phyloP scores from a whole-genome alignment of 1,139 yeast species.

The Chernovozyma aurita region DNA sequence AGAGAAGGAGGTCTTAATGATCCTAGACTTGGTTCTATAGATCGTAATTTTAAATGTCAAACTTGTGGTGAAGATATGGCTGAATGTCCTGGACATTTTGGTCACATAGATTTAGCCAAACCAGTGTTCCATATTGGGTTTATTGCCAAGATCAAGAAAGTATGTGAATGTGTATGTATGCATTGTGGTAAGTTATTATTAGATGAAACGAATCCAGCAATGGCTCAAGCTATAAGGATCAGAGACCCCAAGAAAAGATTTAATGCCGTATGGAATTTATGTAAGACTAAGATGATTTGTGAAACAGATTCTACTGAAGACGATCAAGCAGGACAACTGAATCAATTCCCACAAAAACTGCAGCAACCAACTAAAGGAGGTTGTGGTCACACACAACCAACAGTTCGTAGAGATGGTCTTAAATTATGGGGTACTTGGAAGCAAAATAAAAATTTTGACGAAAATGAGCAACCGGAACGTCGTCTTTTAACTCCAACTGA shows the following conservation, averaged over 20 bases:
- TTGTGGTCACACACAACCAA: constrained; percentile 96
- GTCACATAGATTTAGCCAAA: constrained; percentile 95
- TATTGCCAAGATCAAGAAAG: constrained; percentile 88
- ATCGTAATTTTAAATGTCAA: constrained; percentile 94
- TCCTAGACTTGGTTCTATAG: constrained; percentile 95
- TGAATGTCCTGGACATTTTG: constrained; percentile 99
- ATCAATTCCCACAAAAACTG: no score
- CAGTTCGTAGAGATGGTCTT: constrained; percentile 91
- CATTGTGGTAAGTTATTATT: constrained; percentile 93
- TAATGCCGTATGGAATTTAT: constrained; percentile 91
- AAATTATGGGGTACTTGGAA: constrained; percentile 98
- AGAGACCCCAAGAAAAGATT: constrained; percentile 94
- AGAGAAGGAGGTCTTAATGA: constrained; percentile 96
- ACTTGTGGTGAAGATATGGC: constrained; percentile 99
- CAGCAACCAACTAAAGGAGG: constrained; percentile 75
- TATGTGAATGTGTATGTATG: constrained; percentile 95
- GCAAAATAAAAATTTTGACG: constrained; percentile 72
- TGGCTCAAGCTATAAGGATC: constrained; percentile 85
- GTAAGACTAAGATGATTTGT: constrained; percentile 92
- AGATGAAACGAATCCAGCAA: constrained; percentile 81
- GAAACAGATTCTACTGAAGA: constrained; percentile 81
- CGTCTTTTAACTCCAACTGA: constrained; percentile 85
- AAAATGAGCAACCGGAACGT: constrained; percentile 88
- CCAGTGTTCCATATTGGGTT: constrained; percentile 98
- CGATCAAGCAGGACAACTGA: constrained; percentile 39